Evolutionary conservation across 2,329 filamentous ascomycete genomes (phyloP).

Genomic region (Leptographium procerum): DNA sequence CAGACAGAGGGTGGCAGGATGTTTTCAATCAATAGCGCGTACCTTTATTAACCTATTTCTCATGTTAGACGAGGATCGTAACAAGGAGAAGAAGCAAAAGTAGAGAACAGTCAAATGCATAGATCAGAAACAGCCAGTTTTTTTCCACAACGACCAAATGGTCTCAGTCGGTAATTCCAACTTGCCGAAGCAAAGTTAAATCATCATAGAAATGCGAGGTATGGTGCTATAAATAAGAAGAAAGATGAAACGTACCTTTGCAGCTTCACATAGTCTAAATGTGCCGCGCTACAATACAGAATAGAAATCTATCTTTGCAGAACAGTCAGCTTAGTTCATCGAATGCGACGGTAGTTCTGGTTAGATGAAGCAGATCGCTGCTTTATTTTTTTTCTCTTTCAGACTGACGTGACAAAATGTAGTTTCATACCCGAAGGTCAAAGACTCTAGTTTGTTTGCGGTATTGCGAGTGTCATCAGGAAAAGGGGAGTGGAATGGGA

Average conservation of each 20-base stretch:
- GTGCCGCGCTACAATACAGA: neutral
- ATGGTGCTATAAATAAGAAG: neutral
- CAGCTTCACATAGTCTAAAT: neutral
- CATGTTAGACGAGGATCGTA: neutral
- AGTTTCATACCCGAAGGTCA: conserved; percentile 80
- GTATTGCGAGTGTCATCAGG: conserved; percentile 74
- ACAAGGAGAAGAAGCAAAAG: neutral
- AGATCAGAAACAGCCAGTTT: conserved; percentile 78
- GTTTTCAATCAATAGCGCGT: conserved; percentile 11
- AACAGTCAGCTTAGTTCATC: neutral
- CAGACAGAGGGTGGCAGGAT: neutral
- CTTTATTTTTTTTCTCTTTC: conserved; percentile 35
- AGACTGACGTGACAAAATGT: conserved; percentile 86
- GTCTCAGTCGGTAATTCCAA: conserved; percentile 95
- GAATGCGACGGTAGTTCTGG: neutral
- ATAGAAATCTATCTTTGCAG: neutral
- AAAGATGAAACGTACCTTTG: neutral
- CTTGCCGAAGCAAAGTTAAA: conserved; percentile 56
- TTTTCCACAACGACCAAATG: conserved; percentile 55
- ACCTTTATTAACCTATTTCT: conserved; percentile 14
- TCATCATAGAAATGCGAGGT: conserved; percentile 44
- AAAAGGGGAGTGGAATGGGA: conserved; percentile 18
- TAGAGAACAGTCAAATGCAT: neutral
- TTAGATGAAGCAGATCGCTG: neutral
- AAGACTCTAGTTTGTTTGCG: conserved; percentile 99